These are phyloP conservation scores for Bipolaris gigantea DNA, from an alignment of 2,329 filamentous ascomycete genomes.

Conservation along the genomic window DNA sequence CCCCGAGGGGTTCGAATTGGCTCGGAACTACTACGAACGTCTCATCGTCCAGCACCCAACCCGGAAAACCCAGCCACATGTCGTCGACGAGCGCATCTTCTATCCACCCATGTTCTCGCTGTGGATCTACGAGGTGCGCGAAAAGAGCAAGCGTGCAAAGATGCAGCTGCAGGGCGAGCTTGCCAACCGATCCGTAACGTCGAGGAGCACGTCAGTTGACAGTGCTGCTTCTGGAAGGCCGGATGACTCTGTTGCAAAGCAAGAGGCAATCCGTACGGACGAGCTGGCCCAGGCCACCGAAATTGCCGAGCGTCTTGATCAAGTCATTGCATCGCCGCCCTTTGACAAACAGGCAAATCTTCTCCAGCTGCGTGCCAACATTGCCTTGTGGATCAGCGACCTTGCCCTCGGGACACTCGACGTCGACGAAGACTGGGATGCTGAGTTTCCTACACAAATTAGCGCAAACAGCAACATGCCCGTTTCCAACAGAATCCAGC, in stretches of 20 bases:
- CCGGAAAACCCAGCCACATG: slow-evolving; percentile 66
- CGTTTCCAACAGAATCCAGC: slow-evolving; percentile 13
- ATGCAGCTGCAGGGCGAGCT: slow-evolving; percentile 6
- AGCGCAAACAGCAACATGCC: neutral
- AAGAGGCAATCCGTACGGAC: slow-evolving; percentile 48
- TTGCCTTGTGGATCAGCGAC: slow-evolving; percentile 75
- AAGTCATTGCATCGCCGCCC: slow-evolving; percentile 67
- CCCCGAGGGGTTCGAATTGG: slow-evolving; percentile 57
- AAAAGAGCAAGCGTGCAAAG: slow-evolving; percentile 56
- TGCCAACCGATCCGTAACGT: slow-evolving; percentile 3
- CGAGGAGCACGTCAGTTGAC: slow-evolving; percentile 20
- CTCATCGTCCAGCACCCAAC: slow-evolving; percentile 70
- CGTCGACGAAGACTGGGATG: slow-evolving; percentile 22
- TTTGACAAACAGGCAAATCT: slow-evolving; percentile 70
- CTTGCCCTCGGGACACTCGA: slow-evolving; percentile 51
- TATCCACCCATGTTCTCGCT: slow-evolving; percentile 79
- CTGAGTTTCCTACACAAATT: slow-evolving; percentile 6
- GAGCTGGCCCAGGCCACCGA: slow-evolving; percentile 63
- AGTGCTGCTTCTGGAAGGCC: slow-evolving; percentile 3
- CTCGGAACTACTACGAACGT: slow-evolving; percentile 72
- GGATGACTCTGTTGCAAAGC: slow-evolving; percentile 14
- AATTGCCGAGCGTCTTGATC: slow-evolving; percentile 71
- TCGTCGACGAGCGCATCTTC: slow-evolving; percentile 71
- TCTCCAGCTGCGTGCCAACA: slow-evolving; percentile 71
- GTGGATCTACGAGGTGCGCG: slow-evolving; percentile 75